Conservation (phyloP, 805 yeast genomes). For the Ogataea ramenticola region DNA sequence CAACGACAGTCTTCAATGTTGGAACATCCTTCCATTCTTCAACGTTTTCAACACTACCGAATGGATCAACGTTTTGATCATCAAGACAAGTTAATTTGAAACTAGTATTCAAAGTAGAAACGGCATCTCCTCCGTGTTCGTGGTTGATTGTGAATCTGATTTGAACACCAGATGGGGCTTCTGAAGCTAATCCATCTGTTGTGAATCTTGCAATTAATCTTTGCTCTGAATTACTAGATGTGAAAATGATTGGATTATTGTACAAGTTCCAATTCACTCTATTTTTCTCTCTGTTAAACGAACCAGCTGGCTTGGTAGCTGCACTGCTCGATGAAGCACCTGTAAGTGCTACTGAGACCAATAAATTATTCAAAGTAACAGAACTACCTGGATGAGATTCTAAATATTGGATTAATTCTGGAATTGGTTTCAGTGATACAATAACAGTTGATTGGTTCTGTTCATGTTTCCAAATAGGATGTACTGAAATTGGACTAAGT, state of each 20-base stretch:
- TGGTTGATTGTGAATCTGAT: slow-evolving; percentile 49
- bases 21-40: slow-evolving; percentile 30
- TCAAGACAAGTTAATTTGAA: slow-evolving; percentile 24
- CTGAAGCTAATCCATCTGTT: slow-evolving; percentile 66
- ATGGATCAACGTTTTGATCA: slow-evolving; percentile 26
- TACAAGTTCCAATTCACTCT: slow-evolving; percentile 80
- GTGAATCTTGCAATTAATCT: slow-evolving; percentile 80
- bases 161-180: slow-evolving; percentile 67
- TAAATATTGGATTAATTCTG: slow-evolving; percentile 31
- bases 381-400: slow-evolving; percentile 23
- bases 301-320: slow-evolving; percentile 85
- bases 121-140: slow-evolving; percentile 35
- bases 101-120: slow-evolving; percentile 24
- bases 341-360: slow-evolving; percentile 52
- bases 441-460: slow-evolving; percentile 79
- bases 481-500: slow-evolving; percentile 59
- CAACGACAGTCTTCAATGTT: slow-evolving; percentile 37
- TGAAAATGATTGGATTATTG: slow-evolving; percentile 30
- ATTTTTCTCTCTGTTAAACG: slow-evolving; percentile 78
- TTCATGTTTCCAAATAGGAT: slow-evolving; percentile 90
- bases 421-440: slow-evolving; percentile 56
- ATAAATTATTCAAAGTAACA: slow-evolving; percentile 48
- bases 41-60: slow-evolving; percentile 15
- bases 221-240: slow-evolving; percentile 38
- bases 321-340: slow-evolving; percentile 66